Evolutionary conservation across 2,329 filamentous ascomycete species (phyloP).

Genomic region (Alternaria triticimaculans): DNA sequence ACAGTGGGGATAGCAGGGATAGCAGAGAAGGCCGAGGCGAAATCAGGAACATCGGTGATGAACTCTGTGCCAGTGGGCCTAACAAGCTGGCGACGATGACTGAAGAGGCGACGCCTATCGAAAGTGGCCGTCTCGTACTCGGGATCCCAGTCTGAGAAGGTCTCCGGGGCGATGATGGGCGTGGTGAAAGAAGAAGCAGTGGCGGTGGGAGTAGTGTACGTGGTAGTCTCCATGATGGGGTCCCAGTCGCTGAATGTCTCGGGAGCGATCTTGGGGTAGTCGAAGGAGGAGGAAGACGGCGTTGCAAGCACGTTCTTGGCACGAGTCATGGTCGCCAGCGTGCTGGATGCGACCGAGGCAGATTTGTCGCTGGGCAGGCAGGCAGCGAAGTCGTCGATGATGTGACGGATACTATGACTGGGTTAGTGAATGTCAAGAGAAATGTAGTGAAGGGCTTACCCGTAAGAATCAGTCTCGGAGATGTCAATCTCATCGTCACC

Average conservation of each 20-base stretch:
- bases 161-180: neutral
- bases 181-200: neutral
- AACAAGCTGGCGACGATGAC: neutral
- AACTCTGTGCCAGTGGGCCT: neutral
- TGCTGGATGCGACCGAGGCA: neutral
- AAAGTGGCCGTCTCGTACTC: neutral
- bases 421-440: neutral
- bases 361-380: neutral
- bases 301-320: neutral
- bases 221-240: neutral
- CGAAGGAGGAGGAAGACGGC: neutral
- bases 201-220: neutral
- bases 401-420: neutral
- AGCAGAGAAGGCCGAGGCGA: neutral
- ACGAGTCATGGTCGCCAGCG: neutral
- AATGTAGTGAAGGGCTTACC: neutral
- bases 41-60: neutral
- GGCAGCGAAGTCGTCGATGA: neutral
- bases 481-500: neutral
- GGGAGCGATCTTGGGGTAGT: neutral
- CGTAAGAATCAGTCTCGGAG: constrained; percentile 3
- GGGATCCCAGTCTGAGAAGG: neutral
- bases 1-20: neutral
- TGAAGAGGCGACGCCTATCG: neutral
- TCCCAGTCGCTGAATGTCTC: constrained; percentile 1